Base-by-base conservation (phyloP, 441 rosid genomes). In the Arabidopsis hybrid region DNA sequence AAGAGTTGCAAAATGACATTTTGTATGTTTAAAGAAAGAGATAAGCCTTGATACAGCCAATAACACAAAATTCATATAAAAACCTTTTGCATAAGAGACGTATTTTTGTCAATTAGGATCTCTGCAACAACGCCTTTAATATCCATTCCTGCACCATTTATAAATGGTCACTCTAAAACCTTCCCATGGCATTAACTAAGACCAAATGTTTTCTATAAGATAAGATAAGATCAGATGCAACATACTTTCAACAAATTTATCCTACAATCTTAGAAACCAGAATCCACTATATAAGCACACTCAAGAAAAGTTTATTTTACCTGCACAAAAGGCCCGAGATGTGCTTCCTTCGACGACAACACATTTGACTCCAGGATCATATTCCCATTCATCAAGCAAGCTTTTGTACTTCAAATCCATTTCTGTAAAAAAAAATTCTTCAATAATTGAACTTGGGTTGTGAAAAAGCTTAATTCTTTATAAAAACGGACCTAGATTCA, bases 71-170 rank as follows among this genome's bases (percentile, higher is more conserved):
- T 77, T 78, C 79, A 75, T 53, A 67, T 42, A 61, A 60, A 79
- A 87, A 91, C 97, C 97, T 91, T 89, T 49, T 69, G 87, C 74
- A 89, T 92, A 72, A 89, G 88, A 80, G 92, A 87, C 8, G 92
- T 95, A 77, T 77, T 85, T 77, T 83, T 87, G 83, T 89, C 92
- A 87, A 78, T 82, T 82, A 38, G 89, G 78, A 95, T 89, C 80
- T 92, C 94, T 39, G 91, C 90, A 81, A 82, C 95, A 78, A 92
- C 93, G 67, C 96, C 90, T 86, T 91, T 89, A 78, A 95, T 88
- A 85, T 89, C 95, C 97, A 92, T 92, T 72, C 97, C 94, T 95
- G 92, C 96, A 87, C 76, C 67, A 74, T 52, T 21, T 0, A 21
- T 21, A 21, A 21, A 21, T 21, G 26, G 26, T 21, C 26, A 21